Conservation (phyloP, 1,284 basidiomycete species). For the Pseudozyma flocculosa region DNA sequence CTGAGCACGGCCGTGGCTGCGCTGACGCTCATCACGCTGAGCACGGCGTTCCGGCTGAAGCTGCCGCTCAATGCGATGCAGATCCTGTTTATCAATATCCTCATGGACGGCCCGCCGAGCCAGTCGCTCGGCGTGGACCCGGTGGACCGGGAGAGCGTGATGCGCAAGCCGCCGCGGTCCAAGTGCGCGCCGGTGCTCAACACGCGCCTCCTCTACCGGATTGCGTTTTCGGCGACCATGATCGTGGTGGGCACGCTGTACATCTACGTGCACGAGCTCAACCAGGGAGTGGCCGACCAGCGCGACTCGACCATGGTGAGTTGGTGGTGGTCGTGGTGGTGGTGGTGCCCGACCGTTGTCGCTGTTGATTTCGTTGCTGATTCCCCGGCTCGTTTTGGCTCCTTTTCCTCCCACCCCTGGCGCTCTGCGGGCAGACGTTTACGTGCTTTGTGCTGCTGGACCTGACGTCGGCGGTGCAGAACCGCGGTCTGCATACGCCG, state of each 20-base stretch:
- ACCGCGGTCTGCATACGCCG: conserved; percentile 66
- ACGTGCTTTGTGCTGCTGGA: conserved; percentile 96
- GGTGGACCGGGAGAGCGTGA: conserved; percentile 85
- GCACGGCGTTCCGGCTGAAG: conserved; percentile 80
- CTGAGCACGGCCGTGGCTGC: conserved; percentile 94
- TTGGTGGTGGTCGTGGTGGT: not conserved
- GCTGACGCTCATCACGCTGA: conserved; percentile 87
- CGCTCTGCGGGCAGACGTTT: conserved; percentile 89
- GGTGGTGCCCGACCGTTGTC: too few species aligned
- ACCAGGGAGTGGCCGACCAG: conserved; percentile 17
- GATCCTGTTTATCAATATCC: conserved; percentile 96
- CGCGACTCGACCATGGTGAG: conserved; percentile 28
- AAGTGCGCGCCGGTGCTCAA: conserved; percentile 88
- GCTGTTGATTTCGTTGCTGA: too few species aligned
- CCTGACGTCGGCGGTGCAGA: conserved; percentile 89
- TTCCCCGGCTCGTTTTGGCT: too few species aligned
- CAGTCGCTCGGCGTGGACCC: conserved; percentile 96
- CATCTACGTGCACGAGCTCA: conserved; percentile 67
- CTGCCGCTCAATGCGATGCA: conserved; percentile 98
- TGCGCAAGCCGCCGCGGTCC: conserved; percentile 72
- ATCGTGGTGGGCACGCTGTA: conserved; percentile 87
- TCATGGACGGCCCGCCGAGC: conserved; percentile 98
- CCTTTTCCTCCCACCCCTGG: too few species aligned
- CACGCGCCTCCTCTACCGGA: conserved; percentile 70
- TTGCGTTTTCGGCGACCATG: conserved; percentile 84